A percentile compares a stretch with the other conserved stretches of the same genome.
These are phyloP conservation scores for Beauveria sp. DNA, from an alignment of 2,329 filamentous ascomycete genomes.

Conservation along the genomic window DNA sequence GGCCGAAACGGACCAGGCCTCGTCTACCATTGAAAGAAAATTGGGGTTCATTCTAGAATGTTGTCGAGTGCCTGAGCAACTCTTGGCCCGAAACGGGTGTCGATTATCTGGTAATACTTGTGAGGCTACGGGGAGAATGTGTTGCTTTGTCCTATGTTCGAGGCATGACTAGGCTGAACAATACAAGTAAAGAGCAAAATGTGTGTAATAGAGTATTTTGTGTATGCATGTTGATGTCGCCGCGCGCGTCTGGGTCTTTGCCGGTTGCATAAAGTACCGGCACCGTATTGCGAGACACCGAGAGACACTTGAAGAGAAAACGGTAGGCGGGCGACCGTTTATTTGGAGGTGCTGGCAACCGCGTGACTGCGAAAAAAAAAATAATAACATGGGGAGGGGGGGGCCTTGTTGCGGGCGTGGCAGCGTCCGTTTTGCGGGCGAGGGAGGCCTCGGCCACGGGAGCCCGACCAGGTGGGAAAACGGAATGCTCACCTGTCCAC, in stretches of 20 bases:
- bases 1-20: slow-evolving; percentile 4
- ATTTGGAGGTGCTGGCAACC: not conserved
- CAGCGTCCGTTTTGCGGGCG: not conserved
- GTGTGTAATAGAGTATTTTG: too few species aligned
- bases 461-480: not conserved
- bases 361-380: not conserved
- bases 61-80: not conserved
- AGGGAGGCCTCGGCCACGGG: not conserved
- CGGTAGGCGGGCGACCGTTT: slow-evolving; percentile 1
- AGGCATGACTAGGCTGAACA: too few species aligned
- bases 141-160: too few species aligned
- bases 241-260: not conserved
- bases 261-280: too few species aligned
- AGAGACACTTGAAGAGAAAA: not conserved
- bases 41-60: not conserved
- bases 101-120: not conserved
- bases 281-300: not conserved
- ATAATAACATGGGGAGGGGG: too few species aligned
- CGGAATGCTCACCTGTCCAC: not conserved
- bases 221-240: not conserved
- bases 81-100: not conserved
- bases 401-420: not conserved
- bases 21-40: not conserved
- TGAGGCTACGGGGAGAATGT: not conserved
- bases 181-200: too few species aligned